Evolutionary conservation across 2,329 filamentous ascomycete genomes (phyloP), one percentile per base, ranked within the genome.

Genomic region (Fusarium burgessii): DNA sequence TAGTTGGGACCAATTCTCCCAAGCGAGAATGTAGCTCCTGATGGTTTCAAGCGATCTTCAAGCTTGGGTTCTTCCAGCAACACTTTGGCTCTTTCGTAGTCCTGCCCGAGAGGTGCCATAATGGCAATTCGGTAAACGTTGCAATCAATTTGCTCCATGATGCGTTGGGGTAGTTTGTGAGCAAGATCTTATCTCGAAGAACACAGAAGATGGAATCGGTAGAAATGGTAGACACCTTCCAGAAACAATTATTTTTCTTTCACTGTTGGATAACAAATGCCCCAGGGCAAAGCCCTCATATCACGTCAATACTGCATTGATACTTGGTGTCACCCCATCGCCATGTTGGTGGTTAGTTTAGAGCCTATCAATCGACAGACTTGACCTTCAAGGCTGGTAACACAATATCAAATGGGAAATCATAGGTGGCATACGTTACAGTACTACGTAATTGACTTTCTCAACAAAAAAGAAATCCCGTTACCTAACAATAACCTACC

Each of bases 41-140:
- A 66, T 12, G 6, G 10, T 2, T 2, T 2, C 2, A 70, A 1
- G 1, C 10, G 1, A 17, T 6, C 6, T 14, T 32, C n/a, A 0
- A 13, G 1, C 6, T 35, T 0, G 1, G 5, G 2, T 1, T 18
- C 2, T 1, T 50, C 23, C 5, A 70, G 6, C 0, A 55, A 7
- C 0, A 7, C 10, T 14, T 6, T n/a, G 7, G 66, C 51, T 3
- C 38, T 40, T 5, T 40, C 13, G 0, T 62, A 70, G 6, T 70
- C 42, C 4, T 47, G 17, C 1, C 7, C 29, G 0, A 17, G 23
- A 0, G 67, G 66, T 1, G 54, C 58, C 11, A 70, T 20, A 0
- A 70, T 6, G 0, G 47, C 42, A 8, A 67, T 38, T 13, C 35
- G 23, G 13, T n/a, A 51, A 4, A 17, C 15, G 0, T 10, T 17